Conservation (phyloP, 2,329 filamentous ascomycete species). For the Thelonectria blattea region DNA sequence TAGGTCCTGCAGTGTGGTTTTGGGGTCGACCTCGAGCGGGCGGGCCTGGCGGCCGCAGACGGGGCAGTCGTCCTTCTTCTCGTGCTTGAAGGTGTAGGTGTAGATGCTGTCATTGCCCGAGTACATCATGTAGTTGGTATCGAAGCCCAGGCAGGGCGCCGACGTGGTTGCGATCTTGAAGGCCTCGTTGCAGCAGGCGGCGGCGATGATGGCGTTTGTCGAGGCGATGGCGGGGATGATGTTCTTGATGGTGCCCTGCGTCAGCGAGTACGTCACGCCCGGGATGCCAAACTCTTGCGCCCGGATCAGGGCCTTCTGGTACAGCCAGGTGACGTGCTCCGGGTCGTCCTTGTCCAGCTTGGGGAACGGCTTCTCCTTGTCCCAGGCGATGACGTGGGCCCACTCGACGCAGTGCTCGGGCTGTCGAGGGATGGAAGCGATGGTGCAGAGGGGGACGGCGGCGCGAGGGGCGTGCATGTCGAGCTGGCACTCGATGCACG, state of each 20-base stretch:
- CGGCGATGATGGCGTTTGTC: conserved; percentile 95
- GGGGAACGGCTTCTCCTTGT: conserved; percentile 81
- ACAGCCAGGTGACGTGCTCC: conserved; percentile 97
- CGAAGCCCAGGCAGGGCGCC: conserved; percentile 78
- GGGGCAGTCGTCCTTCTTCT: conserved; percentile 92
- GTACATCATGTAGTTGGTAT: conserved; percentile 99
- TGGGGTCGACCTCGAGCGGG: conserved; percentile 73
- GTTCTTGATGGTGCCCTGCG: conserved; percentile 98
- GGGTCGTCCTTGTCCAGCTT: conserved; percentile 94
- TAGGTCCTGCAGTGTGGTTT: conserved; percentile 79
- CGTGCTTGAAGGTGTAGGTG: conserved; percentile 95
- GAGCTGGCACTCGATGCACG: conserved; percentile 96
- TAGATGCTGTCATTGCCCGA: conserved; percentile 95
- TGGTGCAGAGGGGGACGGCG: conserved; percentile 94
- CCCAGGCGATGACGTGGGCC: conserved; percentile 98
- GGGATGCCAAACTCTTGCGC: conserved; percentile 88
- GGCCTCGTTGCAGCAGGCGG: conserved; percentile 94
- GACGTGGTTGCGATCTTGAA: conserved; percentile 88
- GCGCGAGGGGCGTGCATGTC: conserved; percentile 98
- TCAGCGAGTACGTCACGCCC: conserved; percentile 93
- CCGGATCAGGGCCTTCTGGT: conserved; percentile 79
- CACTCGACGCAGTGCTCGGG: conserved; percentile 98
- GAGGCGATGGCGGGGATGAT: conserved; percentile 98
- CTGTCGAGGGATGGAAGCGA: conserved; percentile 94
- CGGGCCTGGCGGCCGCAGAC: conserved; percentile 88